Evolutionary conservation across 495 filamentous ascomycete genomes (phyloP), one percentile per base, ranked within the genome.

Genomic region (Penicillium antarcticum): DNA sequence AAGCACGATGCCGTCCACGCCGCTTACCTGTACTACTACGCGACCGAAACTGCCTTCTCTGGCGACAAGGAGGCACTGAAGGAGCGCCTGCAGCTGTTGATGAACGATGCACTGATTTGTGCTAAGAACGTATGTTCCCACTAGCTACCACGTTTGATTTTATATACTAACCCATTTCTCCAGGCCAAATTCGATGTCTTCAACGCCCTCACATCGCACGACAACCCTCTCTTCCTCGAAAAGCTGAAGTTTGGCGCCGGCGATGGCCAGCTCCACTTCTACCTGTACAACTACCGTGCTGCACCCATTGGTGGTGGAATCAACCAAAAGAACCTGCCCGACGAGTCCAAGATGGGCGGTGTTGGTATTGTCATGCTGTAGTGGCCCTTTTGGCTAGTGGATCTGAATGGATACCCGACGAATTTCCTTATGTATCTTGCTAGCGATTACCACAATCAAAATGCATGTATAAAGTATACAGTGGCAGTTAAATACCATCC

Each of bases 11-110:
- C 77, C 38, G 80, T 98, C 56, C 83, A 83, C 32, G 95, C 91
- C 4, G 94, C 94, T 17, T 98, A 98, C 60, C 78, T 97, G 19
- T 98, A 89, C 72, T 98, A 98, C 73, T 97, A 97, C 57, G 94
- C 91, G 18, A 87, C 87, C 18, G 92, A 97, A 61, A 74, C 80
- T 2, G 94, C 87, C 4, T 88, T 97, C 58, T 67, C 70, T 1
- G 66, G 69, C 16, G 76, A 84, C 23, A 69, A 71, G 51, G 68
- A 80, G 31, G 79, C 78, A 12, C 74, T 94, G 49, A 88, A 88
- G 66, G 67, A 76, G 2, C 82, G 91, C 13, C 73, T 98, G 33
- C 89, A 90, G 58, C 62, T 69, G 9, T 74, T 98, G 59, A 81
- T 96, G 40, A 84, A 86, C 34, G 92, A 97, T 68, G 88, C 89